Conservation (phyloP, 805 yeast species). For the Candida nanaspora region DNA sequence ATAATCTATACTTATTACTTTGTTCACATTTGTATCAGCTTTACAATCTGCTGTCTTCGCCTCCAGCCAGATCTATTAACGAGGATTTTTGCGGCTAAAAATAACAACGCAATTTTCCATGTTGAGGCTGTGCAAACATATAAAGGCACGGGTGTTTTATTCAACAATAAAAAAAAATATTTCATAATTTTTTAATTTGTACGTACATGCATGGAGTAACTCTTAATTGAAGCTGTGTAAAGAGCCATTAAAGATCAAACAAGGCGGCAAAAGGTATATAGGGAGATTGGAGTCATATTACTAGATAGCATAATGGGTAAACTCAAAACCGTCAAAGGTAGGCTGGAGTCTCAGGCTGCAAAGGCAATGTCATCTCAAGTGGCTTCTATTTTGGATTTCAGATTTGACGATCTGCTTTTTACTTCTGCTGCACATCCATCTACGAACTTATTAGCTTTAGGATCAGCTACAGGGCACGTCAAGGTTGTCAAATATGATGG, state of each 20-base stretch:
- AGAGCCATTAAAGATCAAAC: too few relatives aligned
- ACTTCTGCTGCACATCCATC: constrained; percentile 74
- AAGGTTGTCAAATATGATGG: constrained; percentile 53
- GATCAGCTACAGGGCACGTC: constrained; percentile 79
- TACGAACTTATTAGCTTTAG: constrained; percentile 54
- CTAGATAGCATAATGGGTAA: background rate
- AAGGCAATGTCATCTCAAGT: constrained; percentile 30
- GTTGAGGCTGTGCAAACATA: background rate
- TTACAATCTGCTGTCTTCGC: too few relatives aligned
- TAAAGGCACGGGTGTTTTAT: too few relatives aligned
- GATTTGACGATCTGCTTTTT: constrained; percentile 61
- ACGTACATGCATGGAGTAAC: too few relatives aligned
- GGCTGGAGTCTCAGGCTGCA: constrained; percentile 3
- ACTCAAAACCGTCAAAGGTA: constrained; percentile 2
- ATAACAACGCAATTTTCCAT: background rate
- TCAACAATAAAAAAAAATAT: too few relatives aligned
- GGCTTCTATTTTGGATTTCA: constrained; percentile 38
- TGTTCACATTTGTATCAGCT: too few relatives aligned
- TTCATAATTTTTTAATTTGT: too few relatives aligned
- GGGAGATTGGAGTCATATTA: background rate
- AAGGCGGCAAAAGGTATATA: too few relatives aligned
- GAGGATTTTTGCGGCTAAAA: background rate
- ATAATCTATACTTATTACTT: too few relatives aligned
- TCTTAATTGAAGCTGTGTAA: too few relatives aligned
- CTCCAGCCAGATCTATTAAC: too few relatives aligned